These are phyloP conservation scores for Chaetomiaceae sp. DNA, from an alignment of 2,329 filamentous ascomycete genomes.

Conservation along the genomic window DNA sequence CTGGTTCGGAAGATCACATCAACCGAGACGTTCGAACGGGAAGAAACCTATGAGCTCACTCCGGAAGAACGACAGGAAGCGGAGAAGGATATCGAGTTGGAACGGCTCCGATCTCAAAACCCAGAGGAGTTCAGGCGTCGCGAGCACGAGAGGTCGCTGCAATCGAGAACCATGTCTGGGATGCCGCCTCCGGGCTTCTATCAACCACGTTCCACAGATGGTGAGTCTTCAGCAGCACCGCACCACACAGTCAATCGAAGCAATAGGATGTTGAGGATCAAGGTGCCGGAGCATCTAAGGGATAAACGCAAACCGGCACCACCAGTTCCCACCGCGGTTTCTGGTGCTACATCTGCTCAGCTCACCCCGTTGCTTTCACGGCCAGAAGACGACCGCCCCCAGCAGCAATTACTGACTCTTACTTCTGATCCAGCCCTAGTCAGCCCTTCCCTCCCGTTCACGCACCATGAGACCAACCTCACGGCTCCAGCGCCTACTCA, in stretches of 20 bases:
- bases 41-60: constrained; percentile 60
- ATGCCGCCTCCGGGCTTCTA: background rate
- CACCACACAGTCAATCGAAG: background rate
- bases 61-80: constrained; percentile 57
- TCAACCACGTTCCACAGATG: constrained; percentile 1
- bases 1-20: constrained; percentile 56
- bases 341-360: background rate
- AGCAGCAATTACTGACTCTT: constrained; percentile 2
- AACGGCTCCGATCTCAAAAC: constrained; percentile 23
- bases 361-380: background rate
- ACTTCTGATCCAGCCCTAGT: constrained; percentile 7
- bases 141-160: constrained; percentile 9
- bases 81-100: constrained; percentile 35
- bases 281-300: constrained; percentile 23
- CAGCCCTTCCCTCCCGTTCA: background rate
- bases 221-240: constrained; percentile 19
- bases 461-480: background rate
- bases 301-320: constrained; percentile 2
- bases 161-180: background rate
- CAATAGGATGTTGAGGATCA: constrained; percentile 17
- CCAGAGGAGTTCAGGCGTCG: constrained; percentile 21
- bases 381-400: background rate
- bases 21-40: constrained; percentile 68
- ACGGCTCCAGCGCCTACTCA: background rate
- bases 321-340: background rate